phyloP scores from a whole-genome alignment of 2,329 filamentous ascomycete genomes.

The Corynespora cassiicola region DNA sequence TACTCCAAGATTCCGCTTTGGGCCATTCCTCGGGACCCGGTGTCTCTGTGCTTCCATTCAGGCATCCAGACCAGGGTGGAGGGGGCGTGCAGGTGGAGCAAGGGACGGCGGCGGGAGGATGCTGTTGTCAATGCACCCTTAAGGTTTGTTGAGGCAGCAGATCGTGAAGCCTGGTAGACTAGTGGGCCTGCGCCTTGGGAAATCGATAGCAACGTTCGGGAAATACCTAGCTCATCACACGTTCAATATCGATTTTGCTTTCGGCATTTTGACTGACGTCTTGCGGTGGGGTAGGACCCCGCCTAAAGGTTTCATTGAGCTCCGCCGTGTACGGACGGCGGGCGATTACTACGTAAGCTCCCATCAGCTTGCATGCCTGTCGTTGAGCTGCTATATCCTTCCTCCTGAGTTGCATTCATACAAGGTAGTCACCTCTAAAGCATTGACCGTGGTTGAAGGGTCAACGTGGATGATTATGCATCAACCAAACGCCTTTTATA shows the following conservation, averaged over 20 bases:
- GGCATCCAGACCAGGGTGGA: no score
- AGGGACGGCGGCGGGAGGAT: neutral
- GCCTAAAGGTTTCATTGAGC: constrained; percentile 14
- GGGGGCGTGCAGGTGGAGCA: constrained; percentile 1
- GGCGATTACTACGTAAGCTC: constrained; percentile 26
- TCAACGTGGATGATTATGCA: constrained; percentile 43
- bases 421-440: constrained; percentile 35
- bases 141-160: no score
- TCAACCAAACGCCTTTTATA: constrained; percentile 42
- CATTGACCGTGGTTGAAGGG: constrained; percentile 47
- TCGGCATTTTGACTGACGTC: no score
- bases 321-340: constrained; percentile 17
- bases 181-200: neutral
- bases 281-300: constrained; percentile 16
- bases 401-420: constrained; percentile 29
- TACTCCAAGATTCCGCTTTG: no score
- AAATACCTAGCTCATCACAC: no score
- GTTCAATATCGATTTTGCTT: no score
- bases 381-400: constrained; percentile 11
- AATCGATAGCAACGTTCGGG: no score
- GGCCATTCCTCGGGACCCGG: no score
- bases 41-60: no score
- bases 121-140: no score
- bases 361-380: constrained; percentile 4
- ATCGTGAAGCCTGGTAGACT: no score